Evolutionary conservation across 352 stramenopile genomes (phyloP).

Genomic region (Phytophthora colocasiae): DNA sequence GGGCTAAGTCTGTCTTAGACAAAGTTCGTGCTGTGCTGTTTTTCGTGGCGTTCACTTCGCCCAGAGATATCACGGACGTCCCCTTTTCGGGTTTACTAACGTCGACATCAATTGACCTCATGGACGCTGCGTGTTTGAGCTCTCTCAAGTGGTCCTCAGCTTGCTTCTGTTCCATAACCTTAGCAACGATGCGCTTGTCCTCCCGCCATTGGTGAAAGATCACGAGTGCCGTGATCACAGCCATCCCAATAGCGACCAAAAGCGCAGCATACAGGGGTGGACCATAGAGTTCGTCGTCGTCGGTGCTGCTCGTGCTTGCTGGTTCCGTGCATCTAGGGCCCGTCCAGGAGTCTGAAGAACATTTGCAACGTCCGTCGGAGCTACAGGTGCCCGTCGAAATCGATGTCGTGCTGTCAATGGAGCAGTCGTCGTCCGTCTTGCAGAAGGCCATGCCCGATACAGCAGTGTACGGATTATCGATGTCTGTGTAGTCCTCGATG

Average conservation of each 20-base stretch:
- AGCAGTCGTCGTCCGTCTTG: constrained; percentile 48
- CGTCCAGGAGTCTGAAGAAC: constrained; percentile 31
- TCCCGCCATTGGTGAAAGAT: constrained; percentile 11
- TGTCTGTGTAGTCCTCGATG: constrained; percentile 58
- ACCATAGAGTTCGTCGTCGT: constrained; percentile 19
- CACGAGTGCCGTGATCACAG: not conserved
- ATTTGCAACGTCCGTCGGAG: constrained; percentile 32
- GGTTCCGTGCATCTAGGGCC: constrained; percentile 47
- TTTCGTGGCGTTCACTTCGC: constrained; percentile 36
- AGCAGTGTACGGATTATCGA: constrained; percentile 40
- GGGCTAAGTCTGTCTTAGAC: constrained; percentile 17
- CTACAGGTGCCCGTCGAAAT: constrained; percentile 33
- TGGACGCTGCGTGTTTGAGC: constrained; percentile 27
- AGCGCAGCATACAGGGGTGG: constrained; percentile 18
- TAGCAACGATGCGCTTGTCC: not conserved
- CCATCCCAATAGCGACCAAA: constrained; percentile 18
- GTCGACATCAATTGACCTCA: constrained; percentile 21
- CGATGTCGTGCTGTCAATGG: constrained; percentile 18
- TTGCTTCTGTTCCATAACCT: constrained; percentile 9
- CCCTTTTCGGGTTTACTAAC: constrained; percentile 15
- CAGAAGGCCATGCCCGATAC: constrained; percentile 51
- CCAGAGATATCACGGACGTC: constrained; percentile 11
- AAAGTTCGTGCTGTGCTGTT: constrained; percentile 50
- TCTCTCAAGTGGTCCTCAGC: constrained; percentile 17
- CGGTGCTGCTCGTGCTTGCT: constrained; percentile 10